Percentiles rank a stretch among this genome's conserved stretches.
Evolutionary conservation across 768 basidiomycete genomes (phyloP).

Genomic region (Lactarius deliciosus): DNA sequence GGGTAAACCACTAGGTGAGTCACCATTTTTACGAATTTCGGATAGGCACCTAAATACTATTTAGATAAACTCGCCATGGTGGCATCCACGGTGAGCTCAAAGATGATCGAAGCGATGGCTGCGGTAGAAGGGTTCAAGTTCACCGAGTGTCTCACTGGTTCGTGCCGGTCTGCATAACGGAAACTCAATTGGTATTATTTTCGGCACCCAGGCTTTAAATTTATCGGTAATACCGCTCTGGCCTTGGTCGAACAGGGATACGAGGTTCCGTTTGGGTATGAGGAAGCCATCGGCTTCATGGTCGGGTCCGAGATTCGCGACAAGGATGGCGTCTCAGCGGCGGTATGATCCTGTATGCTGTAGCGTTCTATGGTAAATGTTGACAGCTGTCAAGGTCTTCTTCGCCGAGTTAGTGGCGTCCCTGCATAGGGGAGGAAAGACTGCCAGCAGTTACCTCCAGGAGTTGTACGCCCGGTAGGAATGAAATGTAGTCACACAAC

Average conservation of each 20-base stretch:
- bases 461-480: slow-evolving; percentile 58
- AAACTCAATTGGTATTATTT: slow-evolving; percentile 22
- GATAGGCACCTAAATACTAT: slow-evolving; percentile 38
- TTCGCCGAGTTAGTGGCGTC: slow-evolving; percentile 67
- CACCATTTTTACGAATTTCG: not conserved
- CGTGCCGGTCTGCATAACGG: slow-evolving; percentile 9
- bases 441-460: slow-evolving; percentile 57
- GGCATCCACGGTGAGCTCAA: slow-evolving; percentile 87
- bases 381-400: slow-evolving; percentile 45
- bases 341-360: slow-evolving; percentile 43
- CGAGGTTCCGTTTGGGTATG: slow-evolving; percentile 75
- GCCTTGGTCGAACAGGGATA: slow-evolving; percentile 63
- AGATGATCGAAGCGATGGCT: slow-evolving; percentile 83
- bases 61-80: slow-evolving; percentile 75
- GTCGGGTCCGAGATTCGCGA: slow-evolving; percentile 76
- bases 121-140: slow-evolving; percentile 76
- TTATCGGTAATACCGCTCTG: slow-evolving; percentile 81
- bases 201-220: slow-evolving; percentile 70
- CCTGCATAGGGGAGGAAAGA: slow-evolving; percentile 52
- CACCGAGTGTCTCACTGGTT: slow-evolving; percentile 82
- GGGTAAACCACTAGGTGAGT: slow-evolving; percentile 46
- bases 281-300: slow-evolving; percentile 93
- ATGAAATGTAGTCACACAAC: slow-evolving; percentile 1
- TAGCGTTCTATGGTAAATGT: not conserved
- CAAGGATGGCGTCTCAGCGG: slow-evolving; percentile 85